Base-by-base conservation (phyloP, 805 yeast genomes). In the Yamadazyma phyllophila region DNA sequence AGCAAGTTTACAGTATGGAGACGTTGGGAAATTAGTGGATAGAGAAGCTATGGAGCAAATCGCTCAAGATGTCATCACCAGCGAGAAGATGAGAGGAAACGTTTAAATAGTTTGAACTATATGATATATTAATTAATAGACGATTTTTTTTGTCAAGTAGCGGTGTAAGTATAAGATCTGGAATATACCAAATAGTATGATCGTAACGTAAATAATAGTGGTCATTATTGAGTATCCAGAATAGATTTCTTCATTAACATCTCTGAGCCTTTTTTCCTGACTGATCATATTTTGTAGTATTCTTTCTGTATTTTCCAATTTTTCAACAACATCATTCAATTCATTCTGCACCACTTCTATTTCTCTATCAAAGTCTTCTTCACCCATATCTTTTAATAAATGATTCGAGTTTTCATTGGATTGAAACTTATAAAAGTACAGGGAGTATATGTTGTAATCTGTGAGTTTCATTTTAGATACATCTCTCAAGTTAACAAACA, bases 1-100 rank as follows among this genome's bases (percentile, higher is more conserved):
- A 58, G 89, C 96, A 13, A 87, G 96, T 67, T 73, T 88, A 74
- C 85, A 83, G 9, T 88, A 82, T 59, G 78, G 82, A 7, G 64
- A 71, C 47, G 78, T 85, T 7, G 92, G 91, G n/a, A 76, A 76
- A 33, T 67, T 90, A 56, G 80, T 87, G 31, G 88, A 83, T 46
- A 80, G 78, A 52, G 92, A 85, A 24, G 79, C 74, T 5, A 88
- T 87, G 83, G 85, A 80, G 47, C 65, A 78, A 7, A 74, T 90
- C 16, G 92, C 96, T 33, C 76, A 77, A 41, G 91, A 86, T 55
- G 80, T 88, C 8, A 71, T 88, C 12, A 80, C 78, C 43, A 74
- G 74, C 33, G 95, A 87, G 58, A 84, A 81, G 61, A 82, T 86
- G 85, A 79, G 92, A 62, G 94, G 94, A 30, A 31, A 39, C 24